Evolutionary conservation across 108 stramenopile species (phyloP).

Genomic region (Parietichytrium sp.): DNA sequence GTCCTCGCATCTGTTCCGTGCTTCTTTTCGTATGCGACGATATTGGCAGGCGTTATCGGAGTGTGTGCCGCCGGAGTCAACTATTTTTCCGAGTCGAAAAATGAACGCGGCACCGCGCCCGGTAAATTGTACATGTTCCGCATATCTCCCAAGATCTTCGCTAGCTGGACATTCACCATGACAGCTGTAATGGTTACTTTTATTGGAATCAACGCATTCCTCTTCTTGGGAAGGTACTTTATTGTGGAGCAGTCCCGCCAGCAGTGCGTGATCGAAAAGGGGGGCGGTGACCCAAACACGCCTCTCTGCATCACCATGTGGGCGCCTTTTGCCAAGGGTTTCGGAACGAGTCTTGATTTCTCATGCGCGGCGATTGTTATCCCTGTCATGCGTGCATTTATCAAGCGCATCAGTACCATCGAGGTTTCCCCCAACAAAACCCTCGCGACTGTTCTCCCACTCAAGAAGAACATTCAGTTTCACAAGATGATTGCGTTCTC

Average conservation of each 20-base stretch:
- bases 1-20: not conserved
- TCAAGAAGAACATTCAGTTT: constrained; percentile 53
- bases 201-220: not conserved
- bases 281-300: not conserved
- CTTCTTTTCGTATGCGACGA: not conserved
- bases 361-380: not conserved
- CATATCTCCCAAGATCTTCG: not conserved
- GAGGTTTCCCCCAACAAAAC: constrained; percentile 37
- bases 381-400: not conserved
- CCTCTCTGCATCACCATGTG: not conserved
- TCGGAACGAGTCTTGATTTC: constrained; percentile 4
- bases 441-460: constrained; percentile 45
- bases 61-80: not conserved
- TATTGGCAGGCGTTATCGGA: not conserved
- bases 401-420: constrained; percentile 13
- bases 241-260: not conserved
- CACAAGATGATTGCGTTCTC: constrained; percentile 53
- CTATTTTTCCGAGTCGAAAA: not conserved
- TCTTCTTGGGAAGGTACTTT: not conserved
- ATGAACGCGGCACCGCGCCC: not conserved
- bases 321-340: constrained; percentile 8
- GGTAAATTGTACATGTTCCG: not conserved
- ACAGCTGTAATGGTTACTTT: not conserved
- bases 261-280: no score
- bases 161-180: constrained; percentile 9